Percentiles rank a stretch among this genome's conserved stretches.
Conservation (phyloP, 177 flowering plant genomes). For the Tripterygium wilfordii region DNA sequence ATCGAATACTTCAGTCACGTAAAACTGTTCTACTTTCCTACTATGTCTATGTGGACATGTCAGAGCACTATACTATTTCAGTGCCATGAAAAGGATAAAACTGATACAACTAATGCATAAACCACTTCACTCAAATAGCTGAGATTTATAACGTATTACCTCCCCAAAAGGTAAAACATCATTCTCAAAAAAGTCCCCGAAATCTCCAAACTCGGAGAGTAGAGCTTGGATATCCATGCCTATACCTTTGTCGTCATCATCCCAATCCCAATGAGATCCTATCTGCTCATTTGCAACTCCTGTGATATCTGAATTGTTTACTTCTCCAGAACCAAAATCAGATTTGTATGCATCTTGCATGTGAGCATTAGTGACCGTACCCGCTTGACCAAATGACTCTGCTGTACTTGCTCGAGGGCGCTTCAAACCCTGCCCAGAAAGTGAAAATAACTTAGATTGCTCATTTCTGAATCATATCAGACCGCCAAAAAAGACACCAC, state of each 20-base stretch:
- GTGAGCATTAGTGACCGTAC: conserved; percentile 36
- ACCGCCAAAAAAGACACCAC: no score
- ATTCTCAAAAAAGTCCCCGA: conserved; percentile 87
- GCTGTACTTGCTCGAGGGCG: conserved; percentile 52
- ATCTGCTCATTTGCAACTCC: conserved; percentile 52
- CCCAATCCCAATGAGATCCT: conserved; percentile 80
- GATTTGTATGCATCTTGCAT: conserved; percentile 43
- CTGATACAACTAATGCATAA: no score
- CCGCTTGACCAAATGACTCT: conserved; percentile 66
- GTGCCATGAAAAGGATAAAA: no score
- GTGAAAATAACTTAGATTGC: not conserved
- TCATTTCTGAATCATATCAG: not conserved
- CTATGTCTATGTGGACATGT: no score
- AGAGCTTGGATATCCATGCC: conserved; percentile 83
- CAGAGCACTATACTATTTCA: no score
- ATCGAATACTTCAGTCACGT: no score
- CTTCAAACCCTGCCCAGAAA: conserved; percentile 61
- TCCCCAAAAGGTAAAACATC: conserved; percentile 89
- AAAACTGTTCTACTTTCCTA: no score
- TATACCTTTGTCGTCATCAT: conserved; percentile 63
- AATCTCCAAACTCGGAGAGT: conserved; percentile 93
- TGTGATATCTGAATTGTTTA: conserved; percentile 39
- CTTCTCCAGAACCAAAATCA: conserved; percentile 47
- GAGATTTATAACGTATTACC: conserved; percentile 48
- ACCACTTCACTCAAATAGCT: no score